Conservation (phyloP, 108 stramenopile species). For the Skeletonema potamos region DNA sequence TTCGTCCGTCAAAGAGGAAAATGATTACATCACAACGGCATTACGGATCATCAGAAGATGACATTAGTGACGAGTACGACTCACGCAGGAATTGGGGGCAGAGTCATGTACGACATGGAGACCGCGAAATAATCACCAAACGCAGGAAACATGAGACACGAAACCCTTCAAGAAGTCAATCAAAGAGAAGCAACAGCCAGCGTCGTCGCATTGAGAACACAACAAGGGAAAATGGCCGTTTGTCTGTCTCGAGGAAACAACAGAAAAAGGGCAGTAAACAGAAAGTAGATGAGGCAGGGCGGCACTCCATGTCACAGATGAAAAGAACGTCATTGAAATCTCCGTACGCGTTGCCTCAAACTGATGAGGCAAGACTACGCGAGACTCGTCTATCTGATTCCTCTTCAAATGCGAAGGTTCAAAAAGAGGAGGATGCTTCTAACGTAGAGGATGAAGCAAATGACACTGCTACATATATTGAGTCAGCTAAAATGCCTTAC, state of each 20-base stretch:
- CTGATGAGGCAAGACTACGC: background rate
- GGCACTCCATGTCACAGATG: background rate
- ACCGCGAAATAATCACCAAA: background rate
- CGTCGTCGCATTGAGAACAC: background rate
- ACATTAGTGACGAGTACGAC: background rate
- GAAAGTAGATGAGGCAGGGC: background rate
- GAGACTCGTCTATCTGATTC: background rate
- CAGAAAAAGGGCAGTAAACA: background rate
- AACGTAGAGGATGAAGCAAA: background rate
- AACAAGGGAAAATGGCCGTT: background rate
- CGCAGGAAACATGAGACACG: background rate
- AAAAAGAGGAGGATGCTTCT: background rate
- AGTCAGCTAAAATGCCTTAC: background rate
- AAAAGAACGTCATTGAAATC: background rate
- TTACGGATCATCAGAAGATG: slow-evolving; percentile 7
- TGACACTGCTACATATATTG: background rate
- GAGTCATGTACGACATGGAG: background rate
- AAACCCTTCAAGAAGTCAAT: background rate
- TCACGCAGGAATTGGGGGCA: slow-evolving; percentile 1
- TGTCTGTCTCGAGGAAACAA: background rate
- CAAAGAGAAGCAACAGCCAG: background rate
- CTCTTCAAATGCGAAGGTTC: background rate
- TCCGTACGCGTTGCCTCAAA: background rate
- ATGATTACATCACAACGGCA: background rate
- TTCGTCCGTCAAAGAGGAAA: slow-evolving; percentile 1